Evolutionary conservation across 1,284 basidiomycete species (phyloP), one percentile per base, ranked within the genome.

Genomic region (Trametes hirsuta): DNA sequence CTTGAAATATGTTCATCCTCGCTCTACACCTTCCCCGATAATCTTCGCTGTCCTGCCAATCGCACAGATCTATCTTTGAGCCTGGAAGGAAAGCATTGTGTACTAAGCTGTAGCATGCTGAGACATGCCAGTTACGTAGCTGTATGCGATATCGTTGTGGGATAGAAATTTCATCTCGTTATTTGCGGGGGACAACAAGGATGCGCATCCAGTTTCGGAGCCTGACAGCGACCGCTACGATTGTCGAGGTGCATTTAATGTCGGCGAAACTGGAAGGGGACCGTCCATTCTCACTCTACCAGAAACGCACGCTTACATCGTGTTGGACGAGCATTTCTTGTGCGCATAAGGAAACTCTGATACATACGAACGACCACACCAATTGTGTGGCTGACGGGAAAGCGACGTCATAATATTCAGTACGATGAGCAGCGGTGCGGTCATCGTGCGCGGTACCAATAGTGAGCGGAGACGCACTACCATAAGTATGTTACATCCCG

Each of bases 261-360:
- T 62, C 61, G 61, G 61, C 21, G 53, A 59, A 58, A 58, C 25
- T 30, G 30, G 57, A n/a, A 41, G 45, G 46, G 47, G 42, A 30
- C 34, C 14, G 14, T 42, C 36, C 36, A 24, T 37, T 40, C 41
- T 40, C n/a, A 18, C 36, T 40, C 12, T 22, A 8, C 18, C 18
- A 39, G 48, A 24, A 34, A 40, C 44, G 30, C 22, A 49, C 47
- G 24, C 21, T 40, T 37, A 15, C 30, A 48, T 56, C 40, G 18
- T 30, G 12, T 41, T 36, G 52, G 40, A 50, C 47, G 41, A 45
- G 41, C 48, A 47, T 34, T n/a, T 14, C 15, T 10, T 12, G 49
- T 12, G 35, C 37, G n/a, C 8, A 46, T 3, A 14, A 35, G 42
- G 49, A 3, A 30, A 42, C 9, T 6, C n/a, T 1, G 18, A 11